Conservation (phyloP, 495 filamentous ascomycete genomes). For the Neurospora africana region DNA sequence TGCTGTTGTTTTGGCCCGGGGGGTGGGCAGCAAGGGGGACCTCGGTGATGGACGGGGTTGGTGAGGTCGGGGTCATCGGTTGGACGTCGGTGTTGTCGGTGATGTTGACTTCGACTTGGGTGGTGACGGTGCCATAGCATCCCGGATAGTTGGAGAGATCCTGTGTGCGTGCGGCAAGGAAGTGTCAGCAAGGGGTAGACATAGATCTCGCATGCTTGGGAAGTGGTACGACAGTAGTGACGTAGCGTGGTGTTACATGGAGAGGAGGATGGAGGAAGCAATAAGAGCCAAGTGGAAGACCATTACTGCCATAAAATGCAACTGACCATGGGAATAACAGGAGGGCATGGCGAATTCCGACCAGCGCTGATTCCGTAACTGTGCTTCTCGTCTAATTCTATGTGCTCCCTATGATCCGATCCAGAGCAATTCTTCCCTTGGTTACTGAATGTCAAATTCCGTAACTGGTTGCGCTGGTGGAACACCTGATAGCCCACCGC, state of each 20-base stretch:
- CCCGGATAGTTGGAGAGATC: constrained; percentile 4
- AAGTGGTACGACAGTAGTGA: not conserved
- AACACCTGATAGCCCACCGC: constrained; percentile 62
- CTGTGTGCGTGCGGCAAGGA: not conserved
- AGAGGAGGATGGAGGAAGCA: not conserved
- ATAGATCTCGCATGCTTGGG: not conserved
- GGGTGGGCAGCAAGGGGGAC: not conserved
- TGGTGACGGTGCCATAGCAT: constrained; percentile 26
- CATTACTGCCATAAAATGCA: too few species aligned
- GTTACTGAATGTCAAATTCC: constrained; percentile 35
- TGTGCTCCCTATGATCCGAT: constrained; percentile 9
- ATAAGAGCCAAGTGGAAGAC: not conserved
- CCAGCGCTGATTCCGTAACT: not conserved
- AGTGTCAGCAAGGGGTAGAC: not conserved
- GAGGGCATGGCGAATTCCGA: not conserved
- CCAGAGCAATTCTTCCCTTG: constrained; percentile 17
- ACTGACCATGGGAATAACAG: not conserved
- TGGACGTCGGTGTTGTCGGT: constrained; percentile 14
- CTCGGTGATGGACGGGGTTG: constrained; percentile 6
- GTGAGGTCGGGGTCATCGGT: constrained; percentile 6
- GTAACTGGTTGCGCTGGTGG: constrained; percentile 44
- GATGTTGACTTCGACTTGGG: constrained; percentile 25
- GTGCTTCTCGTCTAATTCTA: not conserved
- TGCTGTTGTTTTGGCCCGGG: constrained; percentile 7
- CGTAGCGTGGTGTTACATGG: constrained; percentile 4